A percentile compares a stretch with the other conserved stretches of the same genome.
Conservation (phyloP, 371 early-diverging fungal genomes). For the Saksenaea oblongispora region DNA sequence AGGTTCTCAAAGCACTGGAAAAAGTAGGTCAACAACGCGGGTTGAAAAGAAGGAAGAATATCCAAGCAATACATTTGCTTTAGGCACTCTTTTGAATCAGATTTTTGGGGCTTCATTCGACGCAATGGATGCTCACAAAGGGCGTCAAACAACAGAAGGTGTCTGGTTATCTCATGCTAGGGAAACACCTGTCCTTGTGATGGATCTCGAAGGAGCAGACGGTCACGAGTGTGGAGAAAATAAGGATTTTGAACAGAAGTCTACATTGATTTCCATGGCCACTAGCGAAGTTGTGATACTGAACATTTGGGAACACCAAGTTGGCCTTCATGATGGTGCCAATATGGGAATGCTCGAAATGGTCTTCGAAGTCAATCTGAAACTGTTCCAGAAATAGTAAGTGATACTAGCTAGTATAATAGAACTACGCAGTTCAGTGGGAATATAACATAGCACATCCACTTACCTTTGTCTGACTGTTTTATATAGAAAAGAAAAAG, state of each 20-base stretch:
- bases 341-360: slow-evolving; percentile 98
- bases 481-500: slow-evolving; percentile 69
- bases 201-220: slow-evolving; percentile 99
- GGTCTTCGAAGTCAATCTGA: slow-evolving; percentile 97
- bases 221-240: slow-evolving; percentile 98
- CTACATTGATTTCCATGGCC: slow-evolving; percentile 96
- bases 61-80: not conserved
- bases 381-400: slow-evolving; percentile 86
- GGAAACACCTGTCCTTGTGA: slow-evolving; percentile 82
- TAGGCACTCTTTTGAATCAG: slow-evolving; percentile 93
- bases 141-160: slow-evolving; percentile 95
- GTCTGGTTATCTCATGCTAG: slow-evolving; percentile 93
- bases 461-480: not conserved
- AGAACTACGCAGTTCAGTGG: too few relatives aligned
- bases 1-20: slow-evolving; percentile 98
- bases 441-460: too few relatives aligned
- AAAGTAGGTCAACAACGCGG: slow-evolving; percentile 65
- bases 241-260: slow-evolving; percentile 98
- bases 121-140: slow-evolving; percentile 90
- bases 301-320: slow-evolving; percentile 97
- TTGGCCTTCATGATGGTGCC: slow-evolving; percentile 98
- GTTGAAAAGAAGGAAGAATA: not conserved
- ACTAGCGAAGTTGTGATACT: slow-evolving; percentile 94
- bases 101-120: slow-evolving; percentile 94
- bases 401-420: slow-evolving; percentile 44